These are phyloP conservation scores for Prunus armeniaca DNA, from an alignment of 306 rosid genomes.

Conservation along the genomic window DNA sequence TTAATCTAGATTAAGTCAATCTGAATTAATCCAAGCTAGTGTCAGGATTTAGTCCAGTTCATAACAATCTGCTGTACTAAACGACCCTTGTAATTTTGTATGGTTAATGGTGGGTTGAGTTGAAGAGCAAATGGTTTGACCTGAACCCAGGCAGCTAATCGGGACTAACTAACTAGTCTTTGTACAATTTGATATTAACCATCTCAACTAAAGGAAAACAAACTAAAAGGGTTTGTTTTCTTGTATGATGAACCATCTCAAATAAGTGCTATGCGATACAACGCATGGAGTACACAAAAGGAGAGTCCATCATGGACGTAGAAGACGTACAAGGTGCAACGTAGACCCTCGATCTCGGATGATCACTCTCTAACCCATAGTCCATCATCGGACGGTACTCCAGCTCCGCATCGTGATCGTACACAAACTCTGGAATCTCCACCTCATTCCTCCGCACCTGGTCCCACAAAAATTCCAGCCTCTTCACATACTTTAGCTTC, in stretches of 20 bases:
- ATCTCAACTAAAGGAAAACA: too few relatives aligned
- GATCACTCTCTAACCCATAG: conserved; percentile 41
- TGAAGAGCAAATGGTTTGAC: too few relatives aligned
- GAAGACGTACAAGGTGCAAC: not conserved
- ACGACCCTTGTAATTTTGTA: too few relatives aligned
- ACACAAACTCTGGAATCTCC: conserved; percentile 34
- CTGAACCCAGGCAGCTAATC: too few relatives aligned
- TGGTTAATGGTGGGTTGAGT: too few relatives aligned
- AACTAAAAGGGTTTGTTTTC: too few relatives aligned
- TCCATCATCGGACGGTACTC: conserved; percentile 34
- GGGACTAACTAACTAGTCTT: too few relatives aligned
- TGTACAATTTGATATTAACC: too few relatives aligned
- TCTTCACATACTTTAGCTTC: conserved; percentile 31
- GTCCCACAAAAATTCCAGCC: conserved; percentile 40
- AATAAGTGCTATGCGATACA: conserved; percentile 18
- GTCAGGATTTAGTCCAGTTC: rapidly evolving
- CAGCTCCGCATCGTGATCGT: conserved; percentile 26
- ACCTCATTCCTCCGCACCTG: conserved; percentile 34
- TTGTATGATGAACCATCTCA: not conserved
- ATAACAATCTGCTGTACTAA: rapidly evolving
- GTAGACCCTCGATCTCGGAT: conserved; percentile 21
- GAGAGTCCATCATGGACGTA: not conserved
- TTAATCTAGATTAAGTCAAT: too few relatives aligned
- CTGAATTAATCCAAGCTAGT: too few relatives aligned
- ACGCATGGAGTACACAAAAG: conserved; percentile 30